Evolutionary conservation across 345 rosid genomes (phyloP).

Genomic region (Rhodamnia argentea): DNA sequence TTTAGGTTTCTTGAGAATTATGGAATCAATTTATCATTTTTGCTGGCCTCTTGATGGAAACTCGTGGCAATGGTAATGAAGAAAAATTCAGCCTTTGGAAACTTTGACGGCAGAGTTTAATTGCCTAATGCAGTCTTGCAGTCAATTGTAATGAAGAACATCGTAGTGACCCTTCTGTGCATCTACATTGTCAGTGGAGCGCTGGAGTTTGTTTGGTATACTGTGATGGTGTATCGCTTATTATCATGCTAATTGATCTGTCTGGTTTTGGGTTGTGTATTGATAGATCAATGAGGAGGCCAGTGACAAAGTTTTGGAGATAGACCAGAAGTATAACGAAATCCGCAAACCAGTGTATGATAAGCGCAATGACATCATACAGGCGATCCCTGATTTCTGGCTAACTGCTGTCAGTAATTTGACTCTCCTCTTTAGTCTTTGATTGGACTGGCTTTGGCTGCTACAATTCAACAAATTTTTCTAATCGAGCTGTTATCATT

Average conservation of each 20-base stretch:
- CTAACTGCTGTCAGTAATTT: constrained; percentile 66
- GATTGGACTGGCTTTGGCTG: background rate
- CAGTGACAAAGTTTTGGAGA: constrained; percentile 80
- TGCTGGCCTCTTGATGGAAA: background rate
- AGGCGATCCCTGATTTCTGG: constrained; percentile 87
- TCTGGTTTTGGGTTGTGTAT: background rate
- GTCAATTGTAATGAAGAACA: background rate
- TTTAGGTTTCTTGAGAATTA: background rate
- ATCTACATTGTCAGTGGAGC: background rate
- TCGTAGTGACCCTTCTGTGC: background rate
- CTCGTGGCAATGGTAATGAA: background rate
- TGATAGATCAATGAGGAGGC: constrained; percentile 86
- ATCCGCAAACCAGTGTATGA: constrained; percentile 84
- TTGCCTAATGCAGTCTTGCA: background rate
- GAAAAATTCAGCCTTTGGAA: background rate
- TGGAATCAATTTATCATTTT: background rate
- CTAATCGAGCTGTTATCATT: background rate
- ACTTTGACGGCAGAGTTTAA: background rate
- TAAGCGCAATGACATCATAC: constrained; percentile 63
- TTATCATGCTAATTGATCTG: background rate
- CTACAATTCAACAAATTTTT: background rate
- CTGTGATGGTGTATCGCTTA: background rate
- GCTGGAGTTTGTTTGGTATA: background rate
- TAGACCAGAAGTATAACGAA: constrained; percentile 83
- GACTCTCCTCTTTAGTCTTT: background rate